Conservation (phyloP, 2,329 filamentous ascomycete species). For the Neofusicoccum ribis region DNA sequence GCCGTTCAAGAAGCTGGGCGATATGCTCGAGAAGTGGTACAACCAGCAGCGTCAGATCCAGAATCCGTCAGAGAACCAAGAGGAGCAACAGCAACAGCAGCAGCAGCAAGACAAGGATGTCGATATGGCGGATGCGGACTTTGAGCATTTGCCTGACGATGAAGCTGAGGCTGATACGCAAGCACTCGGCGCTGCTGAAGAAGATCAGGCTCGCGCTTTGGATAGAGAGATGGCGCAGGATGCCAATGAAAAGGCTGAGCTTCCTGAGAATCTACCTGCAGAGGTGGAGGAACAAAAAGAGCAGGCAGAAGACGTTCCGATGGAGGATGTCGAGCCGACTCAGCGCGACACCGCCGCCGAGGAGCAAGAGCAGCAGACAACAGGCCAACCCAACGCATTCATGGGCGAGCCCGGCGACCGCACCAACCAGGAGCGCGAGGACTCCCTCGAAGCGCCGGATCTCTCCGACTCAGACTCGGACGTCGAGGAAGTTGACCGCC, state of each 20-base stretch:
- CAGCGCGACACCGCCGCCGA: conserved; percentile 24
- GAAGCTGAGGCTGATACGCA: conserved; percentile 82
- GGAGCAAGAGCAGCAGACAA: conserved; percentile 29
- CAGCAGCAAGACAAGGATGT: conserved; percentile 55
- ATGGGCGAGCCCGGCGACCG: conserved; percentile 45
- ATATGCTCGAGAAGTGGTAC: conserved; percentile 91
- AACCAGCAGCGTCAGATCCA: conserved; percentile 80
- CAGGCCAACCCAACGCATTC: conserved; percentile 44
- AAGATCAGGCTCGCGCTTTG: conserved; percentile 82
- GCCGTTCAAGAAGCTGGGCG: conserved; percentile 91
- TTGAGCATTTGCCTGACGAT: conserved; percentile 89
- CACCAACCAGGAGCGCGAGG: conserved; percentile 31
- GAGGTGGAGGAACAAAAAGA: conserved; percentile 23
- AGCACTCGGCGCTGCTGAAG: conserved; percentile 82
- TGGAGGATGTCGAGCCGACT: conserved; percentile 46
- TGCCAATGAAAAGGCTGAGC: conserved; percentile 52
- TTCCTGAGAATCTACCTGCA: conserved; percentile 36
- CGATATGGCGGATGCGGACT: conserved; percentile 79
- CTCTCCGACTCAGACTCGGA: conserved; percentile 40
- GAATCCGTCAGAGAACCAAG: conserved; percentile 45
- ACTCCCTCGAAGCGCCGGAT: conserved; percentile 40
- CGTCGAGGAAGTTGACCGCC: conserved; percentile 51
- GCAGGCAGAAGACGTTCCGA: conserved; percentile 45
- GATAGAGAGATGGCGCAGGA: conserved; percentile 89
- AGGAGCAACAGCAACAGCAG: conserved; percentile 49